Evolutionary conservation across 192 early-diverging fungal genomes (phyloP), one percentile per base, ranked within the genome.

Genomic region (Cetraspora pellucida): DNA sequence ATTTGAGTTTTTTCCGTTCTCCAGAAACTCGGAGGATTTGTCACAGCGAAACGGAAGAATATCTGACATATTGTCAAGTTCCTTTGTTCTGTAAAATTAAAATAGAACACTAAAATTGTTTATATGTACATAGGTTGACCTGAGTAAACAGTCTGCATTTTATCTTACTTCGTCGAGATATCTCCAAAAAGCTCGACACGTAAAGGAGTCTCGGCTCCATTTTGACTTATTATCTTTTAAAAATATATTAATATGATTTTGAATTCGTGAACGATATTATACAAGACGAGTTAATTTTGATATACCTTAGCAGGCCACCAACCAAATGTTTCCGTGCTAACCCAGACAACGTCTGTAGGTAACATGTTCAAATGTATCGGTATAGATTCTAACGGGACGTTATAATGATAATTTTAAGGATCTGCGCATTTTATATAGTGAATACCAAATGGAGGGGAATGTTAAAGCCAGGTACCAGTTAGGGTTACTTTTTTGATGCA

Each of bases 251-350:
- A 19, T 50, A 46, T 30, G 25, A 19, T 11, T 21, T 49, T 46
- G 46, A 17, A 47, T 10, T 28, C 28, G 43, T 11, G 10, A 2
- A 10, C 2, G 30, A 52, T 3, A 50, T 2, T 25, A 10, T 47
- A 25, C 17, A 27, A 70, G n/a, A 50, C n/a, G 19, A 10, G 16
- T 23, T 25, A 21, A 30, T 21, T n/a, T 50, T n/a, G 13, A 52
- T n/a, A 45, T 70, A 70, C 68, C 49, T 70, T 46, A 10, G 46
- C 37, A 52, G 68, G 68, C 68, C 68, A 70, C 68, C 68, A 70
- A 21, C 68, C 68, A 49, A 14, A n/a, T 14, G 17, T 28, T 7
- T 52, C 68, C 5, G 45, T 11, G 16, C 25, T 47, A 19, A 70
- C 68, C 68, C 68, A 70, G 21, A 70, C 68, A 30, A 71, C 28